Evolutionary conservation across 1,284 basidiomycete species (phyloP), one percentile per base, ranked within the genome.

Genomic region (Moniliophthora roreri): DNA sequence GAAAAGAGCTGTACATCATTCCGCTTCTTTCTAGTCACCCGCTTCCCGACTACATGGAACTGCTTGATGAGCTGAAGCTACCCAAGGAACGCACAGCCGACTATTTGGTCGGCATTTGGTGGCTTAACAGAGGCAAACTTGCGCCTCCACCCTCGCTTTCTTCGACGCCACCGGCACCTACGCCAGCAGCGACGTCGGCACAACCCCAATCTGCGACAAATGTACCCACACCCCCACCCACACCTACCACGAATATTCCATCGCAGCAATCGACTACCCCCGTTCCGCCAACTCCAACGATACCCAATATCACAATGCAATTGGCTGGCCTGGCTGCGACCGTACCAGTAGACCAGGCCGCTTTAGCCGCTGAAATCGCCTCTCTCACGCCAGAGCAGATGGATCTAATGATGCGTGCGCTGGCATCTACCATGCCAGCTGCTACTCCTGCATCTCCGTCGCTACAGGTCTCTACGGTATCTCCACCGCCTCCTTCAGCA

Each of bases 1-100:
- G 93, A 26, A 87, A 88, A 58, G 95, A 98, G 66, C 71, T 96
- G 32, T 98, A 98, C 64, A 80, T 96, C 54, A 81, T 96, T 18
- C 95, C 95, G 1, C 69, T 97, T 5, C 74, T 80, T 16, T 79
- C 89, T 13, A 75, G 72, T 23, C 81, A 89, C 48, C 75, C 86
- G 0, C 69, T 92, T 0, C 95, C 94, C 0, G 93, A 95, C 54
- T 93, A 87, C 62, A 80, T 95, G 57, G 91, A 95, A 59, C 75
- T 96, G 1, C 71, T 96, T 50, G 93, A 95, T 62, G 80, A 89
- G n/a, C 78, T 91, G 51, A 75, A 75, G 47, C 67, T 98, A 0
- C 88, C 91, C 5, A 79, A 78, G 54, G 66, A 71, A 11, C 79
- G 93, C 16, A 77, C 67, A 15, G 65, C 72, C 8, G 81, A 91